Evolutionary conservation across 2,329 filamentous ascomycete genomes (phyloP).

Genomic region (Stemphylium lycopersici): DNA sequence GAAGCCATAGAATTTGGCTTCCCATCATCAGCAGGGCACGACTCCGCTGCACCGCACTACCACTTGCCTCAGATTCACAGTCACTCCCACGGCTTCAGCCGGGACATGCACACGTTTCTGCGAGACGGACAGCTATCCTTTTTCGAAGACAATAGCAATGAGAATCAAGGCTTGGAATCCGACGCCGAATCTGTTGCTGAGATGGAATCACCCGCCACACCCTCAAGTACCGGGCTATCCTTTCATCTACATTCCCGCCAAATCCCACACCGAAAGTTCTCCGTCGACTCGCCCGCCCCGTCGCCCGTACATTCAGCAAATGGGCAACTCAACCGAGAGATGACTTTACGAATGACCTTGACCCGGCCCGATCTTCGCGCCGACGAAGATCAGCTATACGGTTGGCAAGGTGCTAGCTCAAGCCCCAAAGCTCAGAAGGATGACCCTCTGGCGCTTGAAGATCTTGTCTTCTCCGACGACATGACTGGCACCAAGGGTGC

Average conservation of each 20-base stretch:
- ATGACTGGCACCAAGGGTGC: slow-evolving; percentile 54
- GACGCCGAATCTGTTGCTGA: slow-evolving; percentile 44
- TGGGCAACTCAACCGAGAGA: slow-evolving; percentile 69
- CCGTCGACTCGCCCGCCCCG: slow-evolving; percentile 38
- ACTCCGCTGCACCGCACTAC: slow-evolving; percentile 30
- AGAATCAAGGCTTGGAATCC: slow-evolving; percentile 41
- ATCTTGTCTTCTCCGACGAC: slow-evolving; percentile 57
- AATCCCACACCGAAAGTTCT: slow-evolving; percentile 40
- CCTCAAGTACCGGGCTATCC: slow-evolving; percentile 42
- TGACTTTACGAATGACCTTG: slow-evolving; percentile 95
- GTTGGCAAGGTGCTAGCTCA: slow-evolving; percentile 60
- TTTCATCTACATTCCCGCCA: slow-evolving; percentile 43
- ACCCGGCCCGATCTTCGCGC: slow-evolving; percentile 86
- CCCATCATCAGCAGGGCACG: slow-evolving; percentile 59
- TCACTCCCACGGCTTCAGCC: slow-evolving; percentile 52
- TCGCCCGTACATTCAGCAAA: slow-evolving; percentile 29
- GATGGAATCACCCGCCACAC: slow-evolving; percentile 46
- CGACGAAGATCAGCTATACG: slow-evolving; percentile 73
- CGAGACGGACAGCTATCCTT: slow-evolving; percentile 61
- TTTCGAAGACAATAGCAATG: slow-evolving; percentile 42
- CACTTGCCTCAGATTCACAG: slow-evolving; percentile 43
- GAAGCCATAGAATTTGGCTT: slow-evolving; percentile 95
- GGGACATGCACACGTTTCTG: slow-evolving; percentile 63
- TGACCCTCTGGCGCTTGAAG: slow-evolving; percentile 62
- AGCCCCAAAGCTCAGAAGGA: slow-evolving; percentile 42